These are phyloP conservation scores for Hamamelis virginiana DNA, from an alignment of 164 flowering plant species.

Conservation along the genomic window DNA sequence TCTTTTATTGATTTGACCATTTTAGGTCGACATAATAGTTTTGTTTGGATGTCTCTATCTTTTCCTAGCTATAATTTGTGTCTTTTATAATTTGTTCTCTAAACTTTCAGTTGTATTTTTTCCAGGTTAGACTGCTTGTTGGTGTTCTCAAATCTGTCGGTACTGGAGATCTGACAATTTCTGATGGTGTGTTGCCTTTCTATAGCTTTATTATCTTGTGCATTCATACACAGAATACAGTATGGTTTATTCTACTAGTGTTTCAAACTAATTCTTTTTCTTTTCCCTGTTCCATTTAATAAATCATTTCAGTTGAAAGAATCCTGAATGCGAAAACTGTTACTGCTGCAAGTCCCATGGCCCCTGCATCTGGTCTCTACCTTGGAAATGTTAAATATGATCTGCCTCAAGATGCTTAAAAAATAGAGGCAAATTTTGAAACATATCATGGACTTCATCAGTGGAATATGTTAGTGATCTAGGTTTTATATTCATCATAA, in stretches of 20 bases:
- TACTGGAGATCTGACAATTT: slow-evolving; percentile 59
- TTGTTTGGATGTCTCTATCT: too few species aligned
- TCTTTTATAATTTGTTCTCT: background rate
- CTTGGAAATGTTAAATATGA: slow-evolving; percentile 86
- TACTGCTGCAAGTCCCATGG: slow-evolving; percentile 84
- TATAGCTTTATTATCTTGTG: background rate
- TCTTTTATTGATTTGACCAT: background rate
- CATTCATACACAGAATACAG: too few species aligned
- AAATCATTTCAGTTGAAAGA: slow-evolving; percentile 55
- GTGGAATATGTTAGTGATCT: too few species aligned
- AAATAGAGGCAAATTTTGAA: too few species aligned
- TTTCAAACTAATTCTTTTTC: background rate
- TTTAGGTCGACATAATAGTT: background rate
- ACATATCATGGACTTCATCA: too few species aligned
- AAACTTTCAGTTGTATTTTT: slow-evolving; percentile 1
- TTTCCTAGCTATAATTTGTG: too few species aligned
- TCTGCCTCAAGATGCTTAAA: slow-evolving; percentile 35
- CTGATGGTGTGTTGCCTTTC: slow-evolving; percentile 53
- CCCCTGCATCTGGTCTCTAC: slow-evolving; percentile 91
- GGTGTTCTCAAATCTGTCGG: slow-evolving; percentile 89
- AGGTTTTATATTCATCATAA: too few species aligned
- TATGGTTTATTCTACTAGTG: too few species aligned
- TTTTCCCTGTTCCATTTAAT: too few species aligned
- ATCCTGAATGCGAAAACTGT: slow-evolving; percentile 77
- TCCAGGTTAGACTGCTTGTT: slow-evolving; percentile 86